phyloP scores from a whole-genome alignment of 2,329 filamentous ascomycete genomes.

The Diaporthe batatas region DNA sequence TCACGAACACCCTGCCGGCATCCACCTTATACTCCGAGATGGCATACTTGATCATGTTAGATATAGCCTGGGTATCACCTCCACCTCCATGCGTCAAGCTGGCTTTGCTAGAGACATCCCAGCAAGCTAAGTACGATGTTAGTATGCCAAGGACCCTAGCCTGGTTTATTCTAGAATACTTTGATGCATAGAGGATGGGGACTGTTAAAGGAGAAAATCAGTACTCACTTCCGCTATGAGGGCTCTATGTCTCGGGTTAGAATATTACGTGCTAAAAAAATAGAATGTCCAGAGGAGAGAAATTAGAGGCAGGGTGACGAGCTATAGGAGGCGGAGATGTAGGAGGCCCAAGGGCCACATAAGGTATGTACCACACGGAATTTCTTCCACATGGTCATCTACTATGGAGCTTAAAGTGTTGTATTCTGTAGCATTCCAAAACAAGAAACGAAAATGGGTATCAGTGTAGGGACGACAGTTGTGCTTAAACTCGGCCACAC shows the following conservation, averaged over 20 bases:
- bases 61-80: constrained; percentile 42
- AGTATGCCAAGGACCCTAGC: neutral
- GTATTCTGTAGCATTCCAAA: neutral
- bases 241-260: too few relatives aligned
- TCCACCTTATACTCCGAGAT: constrained; percentile 51
- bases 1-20: constrained; percentile 51
- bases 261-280: too few relatives aligned
- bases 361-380: too few relatives aligned
- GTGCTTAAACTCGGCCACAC: constrained; percentile 63
- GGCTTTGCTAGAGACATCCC: constrained; percentile 66
- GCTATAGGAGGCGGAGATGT: too few relatives aligned
- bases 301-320: too few relatives aligned
- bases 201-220: too few relatives aligned
- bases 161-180: too few relatives aligned
- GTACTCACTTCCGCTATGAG: too few relatives aligned
- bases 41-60: constrained; percentile 51
- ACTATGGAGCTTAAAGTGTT: neutral
- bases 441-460: neutral
- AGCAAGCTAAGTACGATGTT: constrained; percentile 55
- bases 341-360: too few relatives aligned
- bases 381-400: too few relatives aligned
- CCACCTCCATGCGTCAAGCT: constrained; percentile 54
- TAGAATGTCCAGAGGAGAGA: too few relatives aligned
- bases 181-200: too few relatives aligned
- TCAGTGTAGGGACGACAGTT: neutral